Conservation (phyloP, 352 stramenopile species). For the Pythium guiyangense region DNA sequence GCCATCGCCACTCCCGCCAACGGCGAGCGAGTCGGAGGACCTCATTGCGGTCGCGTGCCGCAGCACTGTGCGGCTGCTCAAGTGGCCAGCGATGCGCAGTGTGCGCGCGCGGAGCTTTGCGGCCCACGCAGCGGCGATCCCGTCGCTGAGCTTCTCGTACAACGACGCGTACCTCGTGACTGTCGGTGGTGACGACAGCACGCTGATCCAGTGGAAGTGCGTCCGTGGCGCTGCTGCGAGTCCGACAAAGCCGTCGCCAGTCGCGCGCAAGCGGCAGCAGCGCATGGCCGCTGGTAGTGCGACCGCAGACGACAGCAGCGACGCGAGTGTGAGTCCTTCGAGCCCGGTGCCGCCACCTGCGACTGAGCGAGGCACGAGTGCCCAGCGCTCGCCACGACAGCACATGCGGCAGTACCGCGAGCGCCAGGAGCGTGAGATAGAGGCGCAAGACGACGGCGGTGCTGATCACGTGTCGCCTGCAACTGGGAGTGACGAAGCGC, state of each 20-base stretch:
- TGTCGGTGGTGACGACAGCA: conserved; percentile 48
- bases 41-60: conserved; percentile 44
- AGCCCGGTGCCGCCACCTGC: conserved; percentile 10
- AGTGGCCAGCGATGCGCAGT: conserved; percentile 37
- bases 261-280: conserved; percentile 9
- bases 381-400: conserved; percentile 22
- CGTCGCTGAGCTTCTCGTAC: conserved; percentile 42
- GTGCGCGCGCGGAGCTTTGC: conserved; percentile 39
- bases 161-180: conserved; percentile 46
- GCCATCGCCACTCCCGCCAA: neutral
- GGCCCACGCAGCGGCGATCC: conserved; percentile 42
- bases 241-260: conserved; percentile 1
- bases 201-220: conserved; percentile 55
- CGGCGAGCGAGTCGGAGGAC: conserved; percentile 20
- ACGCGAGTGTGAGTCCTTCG: neutral
- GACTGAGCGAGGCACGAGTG: conserved; percentile 14
- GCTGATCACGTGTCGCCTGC: neutral
- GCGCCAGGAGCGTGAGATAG: conserved; percentile 11
- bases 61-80: conserved; percentile 45
- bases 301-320: neutral
- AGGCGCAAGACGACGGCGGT: neutral
- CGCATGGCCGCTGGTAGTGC: neutral
- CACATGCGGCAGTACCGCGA: conserved; percentile 33
- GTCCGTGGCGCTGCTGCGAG: conserved; percentile 7
- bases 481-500: neutral